Evolutionary conservation across 2,329 filamentous ascomycete species (phyloP).

Genomic region (Botryotinia narcissicola): DNA sequence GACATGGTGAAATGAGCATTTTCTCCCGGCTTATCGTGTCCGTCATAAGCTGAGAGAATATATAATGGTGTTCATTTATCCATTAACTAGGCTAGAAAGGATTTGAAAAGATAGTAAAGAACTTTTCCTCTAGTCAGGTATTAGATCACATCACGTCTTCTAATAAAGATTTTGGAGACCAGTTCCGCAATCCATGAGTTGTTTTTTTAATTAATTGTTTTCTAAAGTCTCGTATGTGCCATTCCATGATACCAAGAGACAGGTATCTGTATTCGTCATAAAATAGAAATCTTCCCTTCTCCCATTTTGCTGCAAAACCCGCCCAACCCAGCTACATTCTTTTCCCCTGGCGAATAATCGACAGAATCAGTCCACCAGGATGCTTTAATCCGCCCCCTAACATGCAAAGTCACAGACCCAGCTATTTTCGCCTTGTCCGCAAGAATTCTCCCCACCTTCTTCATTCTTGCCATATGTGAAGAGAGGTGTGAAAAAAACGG

Average conservation of each 20-base stretch:
- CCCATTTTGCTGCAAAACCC: too few species aligned
- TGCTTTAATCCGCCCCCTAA: background rate
- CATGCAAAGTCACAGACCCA: background rate
- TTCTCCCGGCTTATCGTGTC: background rate
- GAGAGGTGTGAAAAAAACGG: background rate
- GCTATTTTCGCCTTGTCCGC: background rate
- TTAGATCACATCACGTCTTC: background rate
- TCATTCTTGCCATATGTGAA: background rate
- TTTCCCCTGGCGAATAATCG: too few species aligned
- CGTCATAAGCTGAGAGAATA: too few species aligned
- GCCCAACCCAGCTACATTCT: background rate
- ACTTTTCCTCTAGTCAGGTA: background rate
- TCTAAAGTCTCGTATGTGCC: background rate
- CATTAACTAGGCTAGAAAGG: fast-evolving
- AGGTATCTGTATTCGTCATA: background rate
- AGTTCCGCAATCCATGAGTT: too few species aligned
- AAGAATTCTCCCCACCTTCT: background rate
- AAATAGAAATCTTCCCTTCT: too few species aligned
- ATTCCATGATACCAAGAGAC: background rate
- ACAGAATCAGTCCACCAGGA: background rate
- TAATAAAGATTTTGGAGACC: background rate
- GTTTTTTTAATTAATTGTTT: background rate
- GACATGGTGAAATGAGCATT: background rate
- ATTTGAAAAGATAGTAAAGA: background rate
- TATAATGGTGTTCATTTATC: background rate